phyloP scores from a whole-genome alignment of 1,284 basidiomycete species.

The Taiwanofungus camphoratus region DNA sequence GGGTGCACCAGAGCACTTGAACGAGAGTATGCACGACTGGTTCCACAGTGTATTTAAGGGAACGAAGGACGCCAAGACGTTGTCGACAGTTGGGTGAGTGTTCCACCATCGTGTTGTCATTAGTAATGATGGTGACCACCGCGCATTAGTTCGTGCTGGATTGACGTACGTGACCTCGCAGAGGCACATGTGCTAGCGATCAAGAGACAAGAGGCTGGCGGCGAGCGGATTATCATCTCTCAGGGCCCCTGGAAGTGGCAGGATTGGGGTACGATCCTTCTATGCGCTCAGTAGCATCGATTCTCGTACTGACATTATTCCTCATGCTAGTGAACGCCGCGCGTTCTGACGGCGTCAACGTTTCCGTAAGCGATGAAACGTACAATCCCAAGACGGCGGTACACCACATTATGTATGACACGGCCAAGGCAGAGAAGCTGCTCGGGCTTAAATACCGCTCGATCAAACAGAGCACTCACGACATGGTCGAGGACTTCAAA shows the following conservation, averaged over 20 bases:
- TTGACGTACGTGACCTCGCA: conserved; percentile 62
- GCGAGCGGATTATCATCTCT: conserved; percentile 51
- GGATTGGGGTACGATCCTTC: conserved; percentile 21
- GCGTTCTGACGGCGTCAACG: conserved; percentile 14
- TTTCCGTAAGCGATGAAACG: conserved; percentile 19
- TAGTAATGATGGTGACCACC: not conserved
- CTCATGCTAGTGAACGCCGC: conserved; percentile 9
- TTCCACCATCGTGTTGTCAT: not conserved
- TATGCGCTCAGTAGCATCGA: not conserved
- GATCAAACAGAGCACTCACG: conserved; percentile 36
- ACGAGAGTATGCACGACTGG: conserved; percentile 40
- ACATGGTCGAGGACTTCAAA: conserved; percentile 37
- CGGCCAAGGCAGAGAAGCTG: conserved; percentile 35
- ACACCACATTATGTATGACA: conserved; percentile 25
- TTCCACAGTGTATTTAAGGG: conserved; percentile 30
- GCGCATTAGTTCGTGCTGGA: conserved; percentile 33
- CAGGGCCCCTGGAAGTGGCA: conserved; percentile 31
- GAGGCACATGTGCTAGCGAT: conserved; percentile 52
- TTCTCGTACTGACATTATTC: not conserved
- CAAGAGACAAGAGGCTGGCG: conserved; percentile 47
- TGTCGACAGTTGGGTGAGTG: conserved; percentile 16
- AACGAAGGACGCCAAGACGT: conserved; percentile 14
- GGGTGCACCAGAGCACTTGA: conserved; percentile 38
- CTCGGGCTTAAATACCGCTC: conserved; percentile 42
- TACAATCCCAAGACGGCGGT: conserved; percentile 25